phyloP scores from a whole-genome alignment of 257 asterid genomes.

The Ilex asprella region DNA sequence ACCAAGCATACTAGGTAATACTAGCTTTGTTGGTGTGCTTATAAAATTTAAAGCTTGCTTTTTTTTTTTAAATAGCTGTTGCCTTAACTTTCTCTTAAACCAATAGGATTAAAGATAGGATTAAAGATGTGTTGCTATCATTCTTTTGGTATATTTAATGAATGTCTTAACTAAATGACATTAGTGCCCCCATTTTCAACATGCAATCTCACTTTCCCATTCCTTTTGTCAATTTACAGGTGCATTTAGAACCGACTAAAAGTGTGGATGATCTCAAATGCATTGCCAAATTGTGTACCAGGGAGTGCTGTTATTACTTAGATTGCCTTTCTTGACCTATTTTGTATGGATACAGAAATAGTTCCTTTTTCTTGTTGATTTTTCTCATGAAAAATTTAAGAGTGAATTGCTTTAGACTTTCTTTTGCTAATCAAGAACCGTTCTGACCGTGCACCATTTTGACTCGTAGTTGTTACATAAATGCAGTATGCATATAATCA shows the following conservation, averaged over 20 bases:
- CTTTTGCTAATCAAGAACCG: no score
- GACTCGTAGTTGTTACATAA: no score
- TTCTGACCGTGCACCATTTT: no score
- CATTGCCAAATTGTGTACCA: not conserved
- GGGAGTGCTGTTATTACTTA: no score
- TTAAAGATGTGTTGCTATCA: slow-evolving; percentile 12
- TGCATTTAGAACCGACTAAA: no score
- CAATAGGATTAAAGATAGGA: slow-evolving; percentile 32
- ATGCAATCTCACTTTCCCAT: not conserved
- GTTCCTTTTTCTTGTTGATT: no score
- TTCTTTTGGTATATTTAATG: not conserved
- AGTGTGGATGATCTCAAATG: not conserved
- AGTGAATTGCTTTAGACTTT: no score
- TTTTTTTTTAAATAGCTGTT: slow-evolving; percentile 31
- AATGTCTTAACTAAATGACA: slow-evolving; percentile 12
- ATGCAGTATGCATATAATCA: no score
- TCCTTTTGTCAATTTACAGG: not conserved
- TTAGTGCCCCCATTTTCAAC: slow-evolving; percentile 9
- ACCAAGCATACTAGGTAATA: slow-evolving; percentile 33
- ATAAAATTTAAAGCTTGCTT: slow-evolving; percentile 17
- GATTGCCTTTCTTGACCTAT: not conserved
- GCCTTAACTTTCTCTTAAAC: slow-evolving; percentile 52
- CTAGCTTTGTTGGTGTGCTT: slow-evolving; percentile 13
- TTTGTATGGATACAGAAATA: no score
- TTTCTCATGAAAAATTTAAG: no score